A percentile compares a stretch with the other conserved stretches of the same genome.
phyloP scores from a whole-genome alignment of 768 basidiomycete genomes.

The Inosperma sp. region DNA sequence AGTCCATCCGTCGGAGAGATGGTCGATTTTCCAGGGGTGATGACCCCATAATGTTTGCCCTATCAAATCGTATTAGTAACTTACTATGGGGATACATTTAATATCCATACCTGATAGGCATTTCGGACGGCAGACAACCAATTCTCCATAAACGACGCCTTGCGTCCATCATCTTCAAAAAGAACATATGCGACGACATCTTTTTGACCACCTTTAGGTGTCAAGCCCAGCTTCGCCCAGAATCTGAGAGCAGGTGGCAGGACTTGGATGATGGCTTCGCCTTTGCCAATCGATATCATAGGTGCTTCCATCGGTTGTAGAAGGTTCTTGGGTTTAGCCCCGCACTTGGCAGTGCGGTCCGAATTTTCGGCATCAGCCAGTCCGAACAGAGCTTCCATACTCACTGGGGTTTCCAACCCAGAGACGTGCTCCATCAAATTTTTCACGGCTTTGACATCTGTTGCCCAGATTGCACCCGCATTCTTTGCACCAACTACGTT shows the following conservation, averaged over 20 bases:
- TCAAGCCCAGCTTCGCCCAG: slow-evolving; percentile 81
- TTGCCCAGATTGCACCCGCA: slow-evolving; percentile 47
- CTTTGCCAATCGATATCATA: slow-evolving; percentile 61
- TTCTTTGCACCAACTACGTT: slow-evolving; percentile 27
- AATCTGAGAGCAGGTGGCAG: slow-evolving; percentile 69
- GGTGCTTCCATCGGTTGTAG: slow-evolving; percentile 44
- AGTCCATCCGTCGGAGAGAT: slow-evolving; percentile 51
- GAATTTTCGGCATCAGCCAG: slow-evolving; percentile 28
- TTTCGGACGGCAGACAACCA: slow-evolving; percentile 57
- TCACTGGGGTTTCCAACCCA: slow-evolving; percentile 36
- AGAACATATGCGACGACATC: slow-evolving; percentile 64
- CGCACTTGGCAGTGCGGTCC: background rate
- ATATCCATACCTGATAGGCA: slow-evolving; percentile 53
- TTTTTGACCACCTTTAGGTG: slow-evolving; percentile 67
- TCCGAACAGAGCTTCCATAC: slow-evolving; percentile 42
- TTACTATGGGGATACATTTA: background rate
- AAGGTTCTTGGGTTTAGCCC: slow-evolving; percentile 8
- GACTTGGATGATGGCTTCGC: slow-evolving; percentile 63
- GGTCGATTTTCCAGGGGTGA: slow-evolving; percentile 48
- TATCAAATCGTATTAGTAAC: slow-evolving; percentile 26
- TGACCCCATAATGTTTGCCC: slow-evolving; percentile 58
- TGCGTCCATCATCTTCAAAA: slow-evolving; percentile 56
- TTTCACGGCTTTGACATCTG: slow-evolving; percentile 47
- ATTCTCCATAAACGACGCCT: slow-evolving; percentile 42
- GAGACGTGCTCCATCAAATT: slow-evolving; percentile 39